Percentiles rank a stretch among this genome's conserved stretches.
These are phyloP conservation scores for Candida tammaniensis DNA, from an alignment of 805 yeast species.

Conservation along the genomic window DNA sequence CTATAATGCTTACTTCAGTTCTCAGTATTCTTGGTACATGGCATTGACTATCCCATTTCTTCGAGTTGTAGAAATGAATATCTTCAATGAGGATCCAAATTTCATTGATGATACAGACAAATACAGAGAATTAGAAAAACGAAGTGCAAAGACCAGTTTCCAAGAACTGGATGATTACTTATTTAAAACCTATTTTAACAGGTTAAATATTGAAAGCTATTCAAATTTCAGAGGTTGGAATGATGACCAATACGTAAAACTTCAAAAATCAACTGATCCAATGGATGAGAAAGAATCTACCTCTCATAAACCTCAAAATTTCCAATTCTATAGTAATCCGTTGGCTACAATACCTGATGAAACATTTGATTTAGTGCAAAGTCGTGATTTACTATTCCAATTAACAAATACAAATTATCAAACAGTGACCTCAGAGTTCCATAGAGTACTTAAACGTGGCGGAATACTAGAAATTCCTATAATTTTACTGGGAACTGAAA, in stretches of 20 bases:
- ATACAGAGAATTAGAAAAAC: conserved; percentile 15
- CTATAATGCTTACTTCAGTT: conserved; percentile 31
- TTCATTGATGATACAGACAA: conserved; percentile 15
- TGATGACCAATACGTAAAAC: conserved; percentile 9
- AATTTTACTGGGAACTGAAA: conserved; percentile 16
- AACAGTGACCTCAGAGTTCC: conserved; percentile 27
- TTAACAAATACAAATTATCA: conserved; percentile 24
- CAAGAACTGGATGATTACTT: conserved; percentile 21
- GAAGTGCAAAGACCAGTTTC: conserved; percentile 17
- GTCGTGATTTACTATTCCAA: conserved; percentile 35
- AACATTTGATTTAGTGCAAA: conserved; percentile 35
- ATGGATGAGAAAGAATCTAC: conserved; percentile 1
- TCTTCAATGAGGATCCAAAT: conserved; percentile 24
- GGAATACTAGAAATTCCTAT: conserved; percentile 35
- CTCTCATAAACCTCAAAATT: conserved; percentile 30
- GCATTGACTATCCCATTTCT: conserved; percentile 37
- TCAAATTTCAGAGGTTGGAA: conserved; percentile 14
- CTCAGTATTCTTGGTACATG: conserved; percentile 37
- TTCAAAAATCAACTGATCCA: conserved; percentile 5
- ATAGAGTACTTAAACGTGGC: conserved; percentile 33
- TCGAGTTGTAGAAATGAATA: conserved; percentile 31
- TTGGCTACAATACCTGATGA: conserved; percentile 24
- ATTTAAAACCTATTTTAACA: conserved; percentile 19
- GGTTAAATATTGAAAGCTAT: conserved; percentile 19
- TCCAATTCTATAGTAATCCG: conserved; percentile 24